These are phyloP conservation scores for Exophiala mesophila DNA, from an alignment of 2,329 filamentous ascomycete genomes.

Conservation along the genomic window DNA sequence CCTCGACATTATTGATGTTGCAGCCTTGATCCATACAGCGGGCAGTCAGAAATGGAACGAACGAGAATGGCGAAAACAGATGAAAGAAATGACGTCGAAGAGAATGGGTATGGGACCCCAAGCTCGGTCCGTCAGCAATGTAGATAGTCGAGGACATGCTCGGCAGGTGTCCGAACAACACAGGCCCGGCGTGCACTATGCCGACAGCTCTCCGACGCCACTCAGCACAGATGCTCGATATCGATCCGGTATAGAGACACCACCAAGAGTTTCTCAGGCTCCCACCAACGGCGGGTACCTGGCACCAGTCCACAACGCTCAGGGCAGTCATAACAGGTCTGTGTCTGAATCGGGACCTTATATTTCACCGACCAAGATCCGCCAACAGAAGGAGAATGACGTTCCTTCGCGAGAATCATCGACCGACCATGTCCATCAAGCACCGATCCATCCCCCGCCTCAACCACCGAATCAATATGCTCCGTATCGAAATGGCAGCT, in stretches of 20 bases:
- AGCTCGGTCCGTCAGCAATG: conserved; percentile 31
- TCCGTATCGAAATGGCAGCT: conserved; percentile 22
- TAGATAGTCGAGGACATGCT: conserved; percentile 30
- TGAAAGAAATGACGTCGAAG: conserved; percentile 82
- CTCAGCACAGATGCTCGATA: conserved; percentile 50
- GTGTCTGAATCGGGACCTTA: conserved; percentile 25
- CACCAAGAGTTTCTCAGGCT: conserved; percentile 27
- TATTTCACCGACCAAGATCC: conserved; percentile 17
- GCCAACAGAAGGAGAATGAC: conserved; percentile 18
- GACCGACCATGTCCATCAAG: conserved; percentile 15
- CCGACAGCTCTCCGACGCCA: conserved; percentile 44
- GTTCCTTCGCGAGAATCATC: conserved; percentile 20
- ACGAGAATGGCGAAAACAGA: conserved; percentile 77
- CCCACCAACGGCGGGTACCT: conserved; percentile 19
- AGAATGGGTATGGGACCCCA: conserved; percentile 62
- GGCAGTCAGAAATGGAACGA: conserved; percentile 76
- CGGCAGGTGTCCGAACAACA: conserved; percentile 19
- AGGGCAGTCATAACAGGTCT: conserved; percentile 25
- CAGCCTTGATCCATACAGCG: conserved; percentile 69
- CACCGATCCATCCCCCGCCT: conserved; percentile 26
- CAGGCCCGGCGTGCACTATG: conserved; percentile 39
- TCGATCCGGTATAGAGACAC: conserved; percentile 48
- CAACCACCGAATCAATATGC: conserved; percentile 35
- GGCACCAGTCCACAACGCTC: conserved; percentile 19
- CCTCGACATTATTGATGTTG: conserved; percentile 81